Evolutionary conservation across 495 filamentous ascomycete genomes (phyloP), one percentile per base, ranked within the genome.

Genomic region (Penicillium crystallinum): DNA sequence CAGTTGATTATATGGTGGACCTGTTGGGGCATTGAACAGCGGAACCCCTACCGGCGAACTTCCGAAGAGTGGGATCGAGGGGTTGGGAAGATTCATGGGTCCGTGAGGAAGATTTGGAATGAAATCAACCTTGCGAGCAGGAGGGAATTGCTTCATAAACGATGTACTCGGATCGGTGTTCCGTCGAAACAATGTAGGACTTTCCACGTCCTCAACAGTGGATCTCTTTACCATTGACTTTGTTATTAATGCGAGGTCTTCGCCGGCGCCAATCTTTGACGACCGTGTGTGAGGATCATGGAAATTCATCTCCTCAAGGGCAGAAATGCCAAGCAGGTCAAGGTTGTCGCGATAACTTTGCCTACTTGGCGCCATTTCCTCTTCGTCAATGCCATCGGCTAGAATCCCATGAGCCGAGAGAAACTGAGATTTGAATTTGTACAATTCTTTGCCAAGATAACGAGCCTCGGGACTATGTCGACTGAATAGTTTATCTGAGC

Each of bases 291-390:
- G 42, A 11, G 52, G 29, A 6, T 62, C 63, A 10, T 57, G 50
- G n/a, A 72, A 34, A 21, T 68, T 68, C 36, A 72, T 42, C 1
- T 66, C 65, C 43, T 73, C 69, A 31, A 77, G 46, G 2, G 69
- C 71, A 19, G 67, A 59, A 9, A 67, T 53, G 0, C 68, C 73
- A 15, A 77, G 62, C 11, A 68, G 36, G 36, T 77, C 73, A 6
- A 77, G 64, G 19, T 69, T 70, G 34, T 75, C 70, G 2, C 73
- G 72, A 46, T 76, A 77, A 29, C 60, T 67, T 30, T 76, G 70
- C 37, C 73, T 62, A 14, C 64, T 69, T n/a, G 58, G 43, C 1
- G 58, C 59, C 52, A 62, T 51, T 19, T 72, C 62, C 34, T 77
- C 73, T 18, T 56, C 65, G 25, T 75, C 66, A 23, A 71, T 56